These are phyloP conservation scores for Ceratobasidium sp. DNA, from an alignment of 1,284 basidiomycete genomes.

Conservation along the genomic window DNA sequence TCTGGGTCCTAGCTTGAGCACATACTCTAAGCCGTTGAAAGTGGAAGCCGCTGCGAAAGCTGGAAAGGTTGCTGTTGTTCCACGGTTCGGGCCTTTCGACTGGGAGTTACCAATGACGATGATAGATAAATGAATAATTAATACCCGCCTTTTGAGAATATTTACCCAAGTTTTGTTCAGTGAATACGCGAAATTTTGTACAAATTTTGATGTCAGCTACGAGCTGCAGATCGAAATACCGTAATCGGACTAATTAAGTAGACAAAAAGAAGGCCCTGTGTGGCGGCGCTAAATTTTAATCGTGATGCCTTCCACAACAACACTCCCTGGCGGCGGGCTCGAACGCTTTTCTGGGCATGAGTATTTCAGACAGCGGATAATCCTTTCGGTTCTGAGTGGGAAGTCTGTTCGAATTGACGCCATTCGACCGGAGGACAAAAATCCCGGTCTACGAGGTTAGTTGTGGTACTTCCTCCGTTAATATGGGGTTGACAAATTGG, in stretches of 20 bases:
- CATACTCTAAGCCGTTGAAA: conserved; percentile 88
- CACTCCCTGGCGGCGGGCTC: conserved; percentile 24
- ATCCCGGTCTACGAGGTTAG: conserved; percentile 91
- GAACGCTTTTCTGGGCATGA: conserved; percentile 80
- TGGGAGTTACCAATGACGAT: conserved; percentile 89
- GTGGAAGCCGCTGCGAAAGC: conserved; percentile 62
- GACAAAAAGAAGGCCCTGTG: background rate
- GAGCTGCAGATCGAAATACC: background rate
- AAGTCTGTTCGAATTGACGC: conserved; percentile 88
- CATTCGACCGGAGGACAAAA: conserved; percentile 92
- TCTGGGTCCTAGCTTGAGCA: conserved; percentile 85
- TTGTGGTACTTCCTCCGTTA: conserved; percentile 25
- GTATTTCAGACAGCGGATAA: conserved; percentile 86
- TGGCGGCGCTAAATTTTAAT: conserved; percentile 33
- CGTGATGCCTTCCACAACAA: conserved; percentile 33
- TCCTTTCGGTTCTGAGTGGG: conserved; percentile 90
- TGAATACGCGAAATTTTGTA: too few species aligned
- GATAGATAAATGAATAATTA: conserved; percentile 50
- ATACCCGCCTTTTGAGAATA: background rate
- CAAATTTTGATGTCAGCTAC: too few species aligned
- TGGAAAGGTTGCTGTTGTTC: conserved; percentile 77
- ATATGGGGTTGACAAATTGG: background rate
- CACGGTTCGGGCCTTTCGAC: conserved; percentile 83
- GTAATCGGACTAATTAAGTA: conserved; percentile 1
- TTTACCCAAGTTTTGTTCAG: too few species aligned